These are phyloP conservation scores for Bipolaris oryzae DNA, from an alignment of 2,329 filamentous ascomycete genomes.

Conservation along the genomic window DNA sequence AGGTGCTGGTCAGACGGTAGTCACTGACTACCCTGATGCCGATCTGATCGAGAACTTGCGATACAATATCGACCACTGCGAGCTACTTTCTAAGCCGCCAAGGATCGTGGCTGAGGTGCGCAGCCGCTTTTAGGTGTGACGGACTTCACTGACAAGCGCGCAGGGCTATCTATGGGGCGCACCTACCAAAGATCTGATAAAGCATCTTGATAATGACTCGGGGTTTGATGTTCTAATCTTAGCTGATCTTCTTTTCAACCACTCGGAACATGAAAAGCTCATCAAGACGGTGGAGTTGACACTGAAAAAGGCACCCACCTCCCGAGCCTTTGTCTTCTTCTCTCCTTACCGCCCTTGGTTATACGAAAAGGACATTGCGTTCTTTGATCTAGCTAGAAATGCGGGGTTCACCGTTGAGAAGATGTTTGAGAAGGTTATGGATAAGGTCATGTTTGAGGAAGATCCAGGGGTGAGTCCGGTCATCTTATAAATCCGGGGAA, in stretches of 20 bases:
- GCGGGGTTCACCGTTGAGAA: slow-evolving; percentile 78
- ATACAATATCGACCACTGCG: slow-evolving; percentile 71
- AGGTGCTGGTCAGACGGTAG: slow-evolving; percentile 70
- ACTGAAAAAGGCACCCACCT: slow-evolving; percentile 61
- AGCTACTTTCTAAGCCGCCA: slow-evolving; percentile 47
- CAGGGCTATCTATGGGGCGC: slow-evolving; percentile 86
- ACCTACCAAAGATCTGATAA: slow-evolving; percentile 63
- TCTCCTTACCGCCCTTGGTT: slow-evolving; percentile 94
- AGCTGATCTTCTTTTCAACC: slow-evolving; percentile 89
- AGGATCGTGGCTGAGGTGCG: slow-evolving; percentile 49
- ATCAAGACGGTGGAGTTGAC: slow-evolving; percentile 73
- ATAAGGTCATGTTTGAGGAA: slow-evolving; percentile 85
- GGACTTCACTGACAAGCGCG: slow-evolving; percentile 13
- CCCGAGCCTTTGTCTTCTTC: slow-evolving; percentile 85
- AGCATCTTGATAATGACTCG: slow-evolving; percentile 57
- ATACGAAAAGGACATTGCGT: slow-evolving; percentile 79
- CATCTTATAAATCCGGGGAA: too few relatives aligned
- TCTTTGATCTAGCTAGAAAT: slow-evolving; percentile 77
- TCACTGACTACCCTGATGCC: slow-evolving; percentile 87
- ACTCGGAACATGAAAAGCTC: slow-evolving; percentile 82
- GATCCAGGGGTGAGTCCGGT: slow-evolving; percentile 70
- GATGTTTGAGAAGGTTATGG: slow-evolving; percentile 80
- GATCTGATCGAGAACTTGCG: slow-evolving; percentile 82
- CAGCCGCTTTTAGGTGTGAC: background rate
- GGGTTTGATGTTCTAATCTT: slow-evolving; percentile 83